Evolutionary conservation across 805 yeast genomes (phyloP), one percentile per base, ranked within the genome.

Genomic region (Yarrowia osloensis): DNA sequence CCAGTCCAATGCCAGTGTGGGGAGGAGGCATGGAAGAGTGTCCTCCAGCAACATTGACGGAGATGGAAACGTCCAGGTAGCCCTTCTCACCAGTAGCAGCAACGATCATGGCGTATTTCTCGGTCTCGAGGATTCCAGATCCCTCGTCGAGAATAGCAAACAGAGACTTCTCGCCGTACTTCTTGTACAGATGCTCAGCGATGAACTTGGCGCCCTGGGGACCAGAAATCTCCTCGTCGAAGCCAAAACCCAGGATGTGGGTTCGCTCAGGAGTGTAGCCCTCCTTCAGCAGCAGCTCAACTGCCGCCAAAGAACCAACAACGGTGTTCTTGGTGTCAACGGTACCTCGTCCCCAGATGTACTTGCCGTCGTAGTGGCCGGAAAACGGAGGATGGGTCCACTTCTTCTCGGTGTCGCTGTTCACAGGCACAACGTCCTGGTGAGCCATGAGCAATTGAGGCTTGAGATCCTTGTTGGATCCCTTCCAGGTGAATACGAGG

Each of bases 21-120:
- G 85, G 88, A 1, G 93, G 94, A 9, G 96, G 95, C n/a, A 82
- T 75, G 9, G 93, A 88, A 0, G 94, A 86, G 74, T 89, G 96
- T 9, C 96, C 96, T 42, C 96, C 96, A 15, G 86, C 85, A 22
- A 89, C 86, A 26, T 77, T 77, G 46, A 89, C 76, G 3, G 80
- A 79, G 47, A 88, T 78, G 31, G 73, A 69, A 3, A 82, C 71
- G 70, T 86, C 87, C 21, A 87, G 73, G 68, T 81, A 82, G 4
- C 90, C 90, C 74, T 86, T 86, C 73, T 88, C 89, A 21, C 85
- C 86, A 15, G 87, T 84, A 4, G 85, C 82, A 21, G 47, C 39
- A 8, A 57, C 29, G 3, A 86, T 84, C 29, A 82, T 77, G 2
- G 87, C 84, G 68, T 85, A 79, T 37, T 81, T 81, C 57, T 81